Conservation (phyloP, 805 yeast species). For the Candida methanosorbosa region DNA sequence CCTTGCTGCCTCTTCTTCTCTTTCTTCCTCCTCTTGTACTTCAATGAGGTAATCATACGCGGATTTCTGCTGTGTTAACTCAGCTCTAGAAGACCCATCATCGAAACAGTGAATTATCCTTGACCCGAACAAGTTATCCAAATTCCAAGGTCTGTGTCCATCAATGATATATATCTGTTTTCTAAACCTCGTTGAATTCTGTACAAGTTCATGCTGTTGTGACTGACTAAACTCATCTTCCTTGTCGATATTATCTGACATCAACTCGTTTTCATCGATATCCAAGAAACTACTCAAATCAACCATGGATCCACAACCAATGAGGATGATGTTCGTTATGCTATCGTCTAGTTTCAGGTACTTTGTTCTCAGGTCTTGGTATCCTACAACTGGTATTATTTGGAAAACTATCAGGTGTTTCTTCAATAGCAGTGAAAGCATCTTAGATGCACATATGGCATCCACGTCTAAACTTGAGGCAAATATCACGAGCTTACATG, state of each 20-base stretch:
- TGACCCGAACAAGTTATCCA: conserved; percentile 85
- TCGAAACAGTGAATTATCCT: conserved; percentile 73
- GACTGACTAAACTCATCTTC: conserved; percentile 9
- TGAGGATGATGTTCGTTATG: conserved; percentile 62
- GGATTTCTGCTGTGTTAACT: conserved; percentile 42
- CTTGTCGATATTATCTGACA: no score
- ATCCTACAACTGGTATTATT: conserved; percentile 88
- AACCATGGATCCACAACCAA: conserved; percentile 93
- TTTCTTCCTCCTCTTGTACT: conserved; percentile 26
- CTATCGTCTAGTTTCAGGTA: conserved; percentile 62
- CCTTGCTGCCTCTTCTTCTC: conserved; percentile 27
- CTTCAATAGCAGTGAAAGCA: conserved; percentile 61
- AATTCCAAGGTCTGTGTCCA: conserved; percentile 94
- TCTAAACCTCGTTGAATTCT: conserved; percentile 18
- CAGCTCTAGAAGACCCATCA: conserved; percentile 68
- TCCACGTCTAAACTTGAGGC: conserved; percentile 89
- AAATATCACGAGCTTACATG: conserved; percentile 79
- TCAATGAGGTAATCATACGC: conserved; percentile 53
- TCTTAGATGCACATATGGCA: conserved; percentile 82
- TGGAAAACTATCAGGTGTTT: conserved; percentile 82
- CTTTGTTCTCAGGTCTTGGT: conserved; percentile 61
- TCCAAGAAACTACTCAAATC: conserved; percentile 73
- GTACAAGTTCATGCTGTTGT: conserved; percentile 12
- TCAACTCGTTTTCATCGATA: conserved; percentile 45
- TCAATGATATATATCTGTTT: conserved; percentile 77